phyloP scores from a whole-genome alignment of 768 basidiomycete genomes.

The Tricholomella constricta region DNA sequence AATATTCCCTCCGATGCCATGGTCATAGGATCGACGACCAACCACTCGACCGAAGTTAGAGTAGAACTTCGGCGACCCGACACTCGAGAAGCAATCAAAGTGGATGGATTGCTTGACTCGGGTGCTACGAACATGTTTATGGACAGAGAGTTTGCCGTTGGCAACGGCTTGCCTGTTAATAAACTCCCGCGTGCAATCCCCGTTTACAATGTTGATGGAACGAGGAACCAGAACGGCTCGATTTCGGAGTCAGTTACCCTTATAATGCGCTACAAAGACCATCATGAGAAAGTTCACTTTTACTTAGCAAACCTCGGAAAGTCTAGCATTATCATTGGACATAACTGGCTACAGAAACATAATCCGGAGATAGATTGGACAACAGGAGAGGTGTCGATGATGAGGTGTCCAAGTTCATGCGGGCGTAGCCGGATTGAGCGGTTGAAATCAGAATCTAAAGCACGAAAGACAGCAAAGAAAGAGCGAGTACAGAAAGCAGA shows the following conservation, averaged over 20 bases:
- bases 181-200: constrained; percentile 15
- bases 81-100: constrained; percentile 3
- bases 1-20: not conserved
- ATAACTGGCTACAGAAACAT: no score
- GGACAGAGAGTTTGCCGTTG: not conserved
- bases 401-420: not conserved
- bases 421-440: not conserved
- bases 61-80: not conserved
- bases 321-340: no score
- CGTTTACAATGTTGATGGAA: constrained; percentile 19
- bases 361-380: no score
- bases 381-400: not conserved
- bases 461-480: not conserved
- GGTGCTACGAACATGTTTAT: constrained; percentile 1
- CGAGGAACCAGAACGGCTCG: not conserved
- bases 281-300: not conserved
- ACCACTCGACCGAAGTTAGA: not conserved
- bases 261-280: not conserved
- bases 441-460: not conserved
- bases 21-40: not conserved
- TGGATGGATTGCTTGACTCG: constrained; percentile 3
- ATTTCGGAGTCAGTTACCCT: not conserved
- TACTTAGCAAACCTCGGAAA: no score
- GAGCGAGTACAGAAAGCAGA: not conserved
- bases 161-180: not conserved